Conservation (phyloP, 2,329 filamentous ascomycete genomes). For the Lasiodiplodia citricola region DNA sequence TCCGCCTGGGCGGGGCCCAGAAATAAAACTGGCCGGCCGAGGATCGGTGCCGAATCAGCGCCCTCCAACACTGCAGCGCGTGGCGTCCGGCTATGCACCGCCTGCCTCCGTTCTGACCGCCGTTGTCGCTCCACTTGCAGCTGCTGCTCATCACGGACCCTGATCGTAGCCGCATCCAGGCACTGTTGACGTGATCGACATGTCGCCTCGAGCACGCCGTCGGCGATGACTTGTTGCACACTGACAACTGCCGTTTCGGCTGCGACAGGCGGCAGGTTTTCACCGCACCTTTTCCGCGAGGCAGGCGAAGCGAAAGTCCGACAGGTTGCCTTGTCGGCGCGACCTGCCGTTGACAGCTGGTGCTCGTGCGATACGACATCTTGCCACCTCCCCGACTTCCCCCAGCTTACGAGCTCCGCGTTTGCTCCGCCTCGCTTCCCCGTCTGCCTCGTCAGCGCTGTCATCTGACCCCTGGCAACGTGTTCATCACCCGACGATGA, state of each 20-base stretch:
- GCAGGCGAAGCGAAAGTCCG: slow-evolving; percentile 6
- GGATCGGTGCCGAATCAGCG: slow-evolving; percentile 11
- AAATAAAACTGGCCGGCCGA: slow-evolving; percentile 13
- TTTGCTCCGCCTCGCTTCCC: neutral
- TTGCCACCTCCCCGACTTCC: slow-evolving; percentile 5
- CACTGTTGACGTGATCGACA: slow-evolving; percentile 14
- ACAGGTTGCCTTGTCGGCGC: slow-evolving; percentile 8
- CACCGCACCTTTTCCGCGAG: slow-evolving; percentile 9
- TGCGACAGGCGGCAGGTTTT: neutral
- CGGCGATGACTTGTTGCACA: no score
- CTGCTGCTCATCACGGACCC: slow-evolving; percentile 13
- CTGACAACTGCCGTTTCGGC: slow-evolving; percentile 6
- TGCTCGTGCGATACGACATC: slow-evolving; percentile 19
- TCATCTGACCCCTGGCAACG: slow-evolving; percentile 6
- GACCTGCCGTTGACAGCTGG: slow-evolving; percentile 4
- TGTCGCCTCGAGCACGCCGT: neutral
- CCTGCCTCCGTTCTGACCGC: slow-evolving; percentile 5
- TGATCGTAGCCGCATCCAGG: neutral
- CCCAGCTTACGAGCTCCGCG: neutral
- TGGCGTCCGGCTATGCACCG: neutral
- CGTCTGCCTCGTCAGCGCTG: neutral
- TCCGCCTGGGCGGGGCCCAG: slow-evolving; percentile 16
- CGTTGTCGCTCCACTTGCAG: slow-evolving; percentile 19
- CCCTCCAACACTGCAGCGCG: neutral
- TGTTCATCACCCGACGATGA: neutral